A percentile compares a stretch with the other conserved stretches of the same genome.
These are phyloP conservation scores for Drosera capensis DNA, from an alignment of 148 eudicot species.

Conservation along the genomic window DNA sequence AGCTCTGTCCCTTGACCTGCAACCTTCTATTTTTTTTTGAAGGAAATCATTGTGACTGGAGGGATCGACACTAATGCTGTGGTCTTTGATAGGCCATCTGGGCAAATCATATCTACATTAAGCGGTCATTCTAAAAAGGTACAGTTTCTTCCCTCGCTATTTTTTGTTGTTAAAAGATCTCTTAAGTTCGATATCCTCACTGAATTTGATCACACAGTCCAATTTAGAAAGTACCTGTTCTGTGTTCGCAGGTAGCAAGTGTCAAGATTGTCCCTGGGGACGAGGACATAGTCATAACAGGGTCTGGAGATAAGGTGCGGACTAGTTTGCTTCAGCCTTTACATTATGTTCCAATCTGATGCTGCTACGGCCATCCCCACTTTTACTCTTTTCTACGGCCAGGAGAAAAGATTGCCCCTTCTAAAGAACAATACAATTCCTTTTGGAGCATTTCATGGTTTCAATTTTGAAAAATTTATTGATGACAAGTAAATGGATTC, in stretches of 20 bases:
- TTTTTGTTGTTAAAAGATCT: too few relatives aligned
- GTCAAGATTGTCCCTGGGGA: conserved; percentile 59
- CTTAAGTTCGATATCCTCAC: too few relatives aligned
- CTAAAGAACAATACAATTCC: too few relatives aligned
- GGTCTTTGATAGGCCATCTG: conserved; percentile 67
- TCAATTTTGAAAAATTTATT: too few relatives aligned
- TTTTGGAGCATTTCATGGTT: too few relatives aligned
- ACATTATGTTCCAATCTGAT: too few relatives aligned
- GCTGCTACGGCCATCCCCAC: too few relatives aligned
- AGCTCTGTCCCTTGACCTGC: not conserved
- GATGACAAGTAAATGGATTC: too few relatives aligned
- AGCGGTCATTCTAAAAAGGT: conserved; percentile 99
- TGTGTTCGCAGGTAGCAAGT: conserved; percentile 53
- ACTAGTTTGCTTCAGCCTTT: not conserved
- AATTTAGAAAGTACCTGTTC: too few relatives aligned
- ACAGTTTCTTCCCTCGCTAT: too few relatives aligned
- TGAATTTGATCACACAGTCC: too few relatives aligned
- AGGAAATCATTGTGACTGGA: conserved; percentile 86
- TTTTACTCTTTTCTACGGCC: conserved; percentile 3
- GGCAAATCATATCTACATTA: conserved; percentile 69
- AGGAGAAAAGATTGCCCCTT: too few relatives aligned
- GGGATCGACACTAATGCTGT: conserved; percentile 81
- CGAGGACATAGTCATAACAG: conserved; percentile 51
- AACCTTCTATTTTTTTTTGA: not conserved
- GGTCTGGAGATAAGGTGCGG: conserved; percentile 84